Evolutionary conservation across 805 yeast species (phyloP), one percentile per base, ranked within the genome.

Genomic region (Candida caryicola): DNA sequence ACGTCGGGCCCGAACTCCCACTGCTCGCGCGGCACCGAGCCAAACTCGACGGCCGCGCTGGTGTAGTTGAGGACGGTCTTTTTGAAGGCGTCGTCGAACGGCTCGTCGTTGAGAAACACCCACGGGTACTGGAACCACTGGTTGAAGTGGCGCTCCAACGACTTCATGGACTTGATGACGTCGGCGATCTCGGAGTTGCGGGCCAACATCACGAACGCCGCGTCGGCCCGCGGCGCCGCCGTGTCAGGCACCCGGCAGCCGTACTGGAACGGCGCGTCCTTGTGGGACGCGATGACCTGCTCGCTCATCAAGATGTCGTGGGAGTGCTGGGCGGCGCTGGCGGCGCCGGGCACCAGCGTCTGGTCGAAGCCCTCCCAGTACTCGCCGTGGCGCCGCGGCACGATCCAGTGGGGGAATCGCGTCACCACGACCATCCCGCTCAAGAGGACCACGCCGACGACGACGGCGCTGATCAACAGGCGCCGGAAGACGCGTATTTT

Each of bases 111-210:
- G 14, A 93, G 60, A 50, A 93, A 87, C 1, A 87, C 82, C 82
- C 95, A 93, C 0, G 96, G 97, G 57, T 93, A 93, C 48, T 84
- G 76, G 60, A 73, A 93, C 95, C 96, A 88, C 51, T 90, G 90
- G 58, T 91, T 91, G 66, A 90, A 91, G 57, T 84, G 95, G 17
- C 86, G 70, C 57, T 91, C 98, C 39, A 93, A 54, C 2, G 90
- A 79, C 21, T 67, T 61, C 74, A 91, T 79, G 2, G 93, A 81
- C 39, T 73, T 69, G 2, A 85, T 52, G 1, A 88, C 95, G n/a
- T 85, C 95, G 3, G 77, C 74, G 1, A 88, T 42, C 53, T 91
- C 98, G 3, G 76, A 66, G 55, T 91, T 89, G 44, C 96, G 67
- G 0, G 95, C 88, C 34, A 91, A 64, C 57, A 90, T 82, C 17